A percentile compares a stretch with the other conserved stretches of the same genome.
These are phyloP conservation scores for Friedmanniomyces endolithicus DNA, from an alignment of 495 filamentous ascomycete genomes.

Conservation along the genomic window DNA sequence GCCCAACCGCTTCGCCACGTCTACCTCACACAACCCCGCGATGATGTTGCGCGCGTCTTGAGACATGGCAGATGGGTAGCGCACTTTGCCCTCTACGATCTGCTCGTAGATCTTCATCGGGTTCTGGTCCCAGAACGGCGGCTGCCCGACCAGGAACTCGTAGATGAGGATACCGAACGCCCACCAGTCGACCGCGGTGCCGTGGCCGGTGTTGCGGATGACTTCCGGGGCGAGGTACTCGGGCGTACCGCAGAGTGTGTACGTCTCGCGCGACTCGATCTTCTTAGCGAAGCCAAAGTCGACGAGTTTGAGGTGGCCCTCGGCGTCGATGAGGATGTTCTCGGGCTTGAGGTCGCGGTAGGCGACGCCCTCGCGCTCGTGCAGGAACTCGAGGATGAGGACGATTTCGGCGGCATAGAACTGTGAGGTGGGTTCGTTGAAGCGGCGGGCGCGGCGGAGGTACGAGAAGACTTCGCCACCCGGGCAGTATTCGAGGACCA, in stretches of 20 bases:
- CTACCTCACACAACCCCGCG: conserved; percentile 72
- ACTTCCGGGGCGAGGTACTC: conserved; percentile 96
- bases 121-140: conserved; percentile 93
- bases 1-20: conserved; percentile 73
- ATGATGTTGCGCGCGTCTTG: conserved; percentile 73
- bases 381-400: conserved; percentile 81
- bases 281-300: conserved; percentile 97
- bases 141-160: conserved; percentile 90
- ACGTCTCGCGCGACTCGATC: conserved; percentile 65
- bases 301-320: conserved; percentile 92
- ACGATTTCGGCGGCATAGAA: conserved; percentile 97
- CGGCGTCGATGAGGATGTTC: conserved; percentile 81
- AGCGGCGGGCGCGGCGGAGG: conserved; percentile 69
- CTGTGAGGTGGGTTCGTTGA: conserved; percentile 70
- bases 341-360: conserved; percentile 96
- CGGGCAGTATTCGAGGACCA: conserved; percentile 87
- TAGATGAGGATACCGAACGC: conserved; percentile 91
- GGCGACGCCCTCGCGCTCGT: conserved; percentile 75
- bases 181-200: conserved; percentile 98
- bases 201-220: conserved; percentile 83
- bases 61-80: conserved; percentile 59
- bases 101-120: conserved; percentile 95
- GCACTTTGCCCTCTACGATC: conserved; percentile 61
- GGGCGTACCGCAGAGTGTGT: conserved; percentile 90
- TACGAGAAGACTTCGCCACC: conserved; percentile 95